Evolutionary conservation across 1,284 basidiomycete species (phyloP).

Genomic region (Exobasidium rhododendri): DNA sequence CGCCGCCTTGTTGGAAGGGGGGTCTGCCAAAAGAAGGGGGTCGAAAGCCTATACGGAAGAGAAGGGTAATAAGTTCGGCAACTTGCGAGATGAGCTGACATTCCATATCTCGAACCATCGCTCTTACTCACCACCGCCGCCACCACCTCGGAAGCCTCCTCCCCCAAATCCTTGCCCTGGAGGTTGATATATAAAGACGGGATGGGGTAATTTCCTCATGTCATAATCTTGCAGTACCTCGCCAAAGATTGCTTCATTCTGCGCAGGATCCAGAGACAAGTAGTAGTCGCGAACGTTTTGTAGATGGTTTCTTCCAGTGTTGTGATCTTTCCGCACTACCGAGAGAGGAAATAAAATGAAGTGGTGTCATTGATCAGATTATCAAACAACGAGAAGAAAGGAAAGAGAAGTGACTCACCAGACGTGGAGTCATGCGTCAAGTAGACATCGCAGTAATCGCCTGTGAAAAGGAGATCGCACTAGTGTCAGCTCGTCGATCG

Average conservation of each 20-base stretch:
- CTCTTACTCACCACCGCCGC: constrained; percentile 7
- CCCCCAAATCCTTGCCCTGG: constrained; percentile 2
- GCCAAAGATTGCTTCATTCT: constrained; percentile 93
- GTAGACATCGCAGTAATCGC: constrained; percentile 53
- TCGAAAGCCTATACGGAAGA: constrained; percentile 7
- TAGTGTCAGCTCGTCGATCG: not conserved
- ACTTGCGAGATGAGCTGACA: not conserved
- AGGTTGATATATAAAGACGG: constrained; percentile 9
- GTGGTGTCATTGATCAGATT: no score
- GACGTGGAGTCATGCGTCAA: constrained; percentile 52
- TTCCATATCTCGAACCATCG: not conserved
- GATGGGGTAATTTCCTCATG: constrained; percentile 37
- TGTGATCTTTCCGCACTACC: constrained; percentile 92
- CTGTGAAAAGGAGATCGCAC: not conserved
- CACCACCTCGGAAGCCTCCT: constrained; percentile 13
- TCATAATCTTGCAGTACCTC: constrained; percentile 90
- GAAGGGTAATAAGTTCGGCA: constrained; percentile 4
- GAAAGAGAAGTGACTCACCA: constrained; percentile 15
- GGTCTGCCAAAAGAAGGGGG: constrained; percentile 5
- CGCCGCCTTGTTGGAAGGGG: not conserved
- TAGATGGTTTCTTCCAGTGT: constrained; percentile 92
- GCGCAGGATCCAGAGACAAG: constrained; percentile 88
- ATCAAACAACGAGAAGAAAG: not conserved
- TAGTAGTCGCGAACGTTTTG: constrained; percentile 97
- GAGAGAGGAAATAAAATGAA: not conserved